phyloP scores from a whole-genome alignment of 179 eudicot species.

The Monotropa hypopitys region DNA sequence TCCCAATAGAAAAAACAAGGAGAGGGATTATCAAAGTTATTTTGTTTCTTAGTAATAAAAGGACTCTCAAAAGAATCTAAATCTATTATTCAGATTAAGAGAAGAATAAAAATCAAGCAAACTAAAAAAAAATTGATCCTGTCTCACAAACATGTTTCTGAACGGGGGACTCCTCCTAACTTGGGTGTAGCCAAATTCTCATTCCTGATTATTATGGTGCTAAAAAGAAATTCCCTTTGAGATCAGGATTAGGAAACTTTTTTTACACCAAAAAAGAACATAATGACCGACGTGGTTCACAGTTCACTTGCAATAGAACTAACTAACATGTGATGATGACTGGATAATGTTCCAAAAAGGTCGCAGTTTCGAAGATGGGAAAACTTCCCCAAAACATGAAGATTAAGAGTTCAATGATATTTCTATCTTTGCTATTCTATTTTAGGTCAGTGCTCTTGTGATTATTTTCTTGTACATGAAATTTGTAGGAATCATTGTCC shows the following conservation, averaged over 20 bases:
- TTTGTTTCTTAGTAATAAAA: background rate
- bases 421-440: background rate
- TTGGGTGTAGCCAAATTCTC: background rate
- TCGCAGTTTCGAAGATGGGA: background rate
- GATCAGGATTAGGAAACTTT: background rate
- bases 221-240: background rate
- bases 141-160: background rate
- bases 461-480: background rate
- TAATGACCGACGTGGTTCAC: background rate
- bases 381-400: background rate
- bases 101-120: background rate
- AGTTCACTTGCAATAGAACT: background rate
- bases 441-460: background rate
- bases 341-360: background rate
- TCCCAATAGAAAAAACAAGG: background rate
- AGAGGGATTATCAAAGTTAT: background rate
- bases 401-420: background rate
- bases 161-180: background rate
- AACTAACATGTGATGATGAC: background rate
- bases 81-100: background rate
- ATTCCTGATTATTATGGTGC: background rate
- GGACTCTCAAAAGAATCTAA: background rate
- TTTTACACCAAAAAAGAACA: background rate
- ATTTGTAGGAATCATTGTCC: conserved; percentile 63
- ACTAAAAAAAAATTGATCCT: background rate